These are phyloP conservation scores for Spergularia bocconei DNA, from an alignment of 148 eudicot genomes.

Conservation along the genomic window DNA sequence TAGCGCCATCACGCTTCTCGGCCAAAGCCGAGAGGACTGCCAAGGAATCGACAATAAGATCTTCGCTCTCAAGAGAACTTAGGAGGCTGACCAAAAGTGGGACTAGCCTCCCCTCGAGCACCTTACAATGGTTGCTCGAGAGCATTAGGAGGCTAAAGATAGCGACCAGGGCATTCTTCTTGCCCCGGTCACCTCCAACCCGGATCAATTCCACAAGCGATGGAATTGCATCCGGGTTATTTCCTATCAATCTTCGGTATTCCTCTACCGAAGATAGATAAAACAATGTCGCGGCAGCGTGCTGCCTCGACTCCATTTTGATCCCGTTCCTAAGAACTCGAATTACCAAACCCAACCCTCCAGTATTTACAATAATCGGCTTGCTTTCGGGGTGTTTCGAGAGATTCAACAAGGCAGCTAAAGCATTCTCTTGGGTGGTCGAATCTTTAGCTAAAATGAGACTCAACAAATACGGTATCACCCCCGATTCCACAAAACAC, in stretches of 20 bases:
- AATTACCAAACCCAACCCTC: conserved; percentile 49
- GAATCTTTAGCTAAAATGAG: conserved; percentile 44
- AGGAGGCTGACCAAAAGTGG: conserved; percentile 44
- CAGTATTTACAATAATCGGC: conserved; percentile 45
- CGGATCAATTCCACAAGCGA: conserved; percentile 53
- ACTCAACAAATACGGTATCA: conserved; percentile 52
- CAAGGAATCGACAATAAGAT: conserved; percentile 52
- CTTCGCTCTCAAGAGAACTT: conserved; percentile 44
- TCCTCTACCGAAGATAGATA: conserved; percentile 77
- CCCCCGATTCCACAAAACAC: conserved; percentile 69
- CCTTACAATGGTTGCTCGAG: conserved; percentile 52
- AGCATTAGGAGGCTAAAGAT: conserved; percentile 56
- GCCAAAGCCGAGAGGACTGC: conserved; percentile 63
- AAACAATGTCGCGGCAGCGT: conserved; percentile 74
- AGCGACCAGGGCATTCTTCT: conserved; percentile 65
- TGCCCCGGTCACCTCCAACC: conserved; percentile 48
- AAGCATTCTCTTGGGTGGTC: conserved; percentile 57
- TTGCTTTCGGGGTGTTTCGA: conserved; percentile 55
- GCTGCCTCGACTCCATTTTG: conserved; percentile 58
- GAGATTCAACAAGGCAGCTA: conserved; percentile 67
- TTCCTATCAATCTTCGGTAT: conserved; percentile 51
- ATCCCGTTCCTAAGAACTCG: conserved; percentile 49
- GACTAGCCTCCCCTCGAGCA: conserved; percentile 57
- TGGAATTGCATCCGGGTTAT: conserved; percentile 48
- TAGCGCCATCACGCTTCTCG: conserved; percentile 59